These are phyloP conservation scores for Sanguinoderma infundibulare DNA, from an alignment of 1,284 basidiomycete species.

Conservation along the genomic window DNA sequence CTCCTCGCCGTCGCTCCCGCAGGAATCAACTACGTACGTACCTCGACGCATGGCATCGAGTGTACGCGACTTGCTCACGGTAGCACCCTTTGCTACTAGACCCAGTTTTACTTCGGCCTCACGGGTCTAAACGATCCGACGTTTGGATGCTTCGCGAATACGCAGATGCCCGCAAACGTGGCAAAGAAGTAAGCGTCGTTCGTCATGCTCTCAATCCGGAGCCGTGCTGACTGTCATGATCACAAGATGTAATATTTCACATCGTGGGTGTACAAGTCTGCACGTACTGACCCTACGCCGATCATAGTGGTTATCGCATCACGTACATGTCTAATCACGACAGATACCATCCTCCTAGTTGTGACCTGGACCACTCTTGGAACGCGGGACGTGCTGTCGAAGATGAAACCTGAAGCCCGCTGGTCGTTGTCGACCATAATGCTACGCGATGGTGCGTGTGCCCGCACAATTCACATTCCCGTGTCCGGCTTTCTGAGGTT, in stretches of 20 bases:
- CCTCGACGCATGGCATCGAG: background rate
- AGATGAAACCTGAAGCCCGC: background rate
- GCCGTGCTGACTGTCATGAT: background rate
- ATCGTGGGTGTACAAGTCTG: background rate
- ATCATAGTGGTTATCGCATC: conserved; percentile 5
- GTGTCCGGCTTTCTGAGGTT: background rate
- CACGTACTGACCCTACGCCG: background rate
- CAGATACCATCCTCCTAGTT: conserved; percentile 2
- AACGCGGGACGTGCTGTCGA: background rate
- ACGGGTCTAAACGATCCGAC: background rate
- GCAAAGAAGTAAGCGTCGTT: background rate
- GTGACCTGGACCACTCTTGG: conserved; percentile 1
- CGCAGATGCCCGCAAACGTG: background rate
- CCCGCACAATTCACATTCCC: too few relatives aligned
- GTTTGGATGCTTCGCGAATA: background rate
- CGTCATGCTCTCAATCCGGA: background rate
- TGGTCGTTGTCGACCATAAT: background rate
- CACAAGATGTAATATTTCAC: background rate
- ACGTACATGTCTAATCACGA: conserved; percentile 5
- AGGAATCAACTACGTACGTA: conserved; percentile 3
- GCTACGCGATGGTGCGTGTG: background rate
- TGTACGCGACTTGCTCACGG: background rate
- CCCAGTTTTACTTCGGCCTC: background rate
- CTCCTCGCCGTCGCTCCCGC: background rate
- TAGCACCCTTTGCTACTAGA: background rate